phyloP scores from a whole-genome alignment of 495 filamentous ascomycete species.

The Daldinia decipiens region DNA sequence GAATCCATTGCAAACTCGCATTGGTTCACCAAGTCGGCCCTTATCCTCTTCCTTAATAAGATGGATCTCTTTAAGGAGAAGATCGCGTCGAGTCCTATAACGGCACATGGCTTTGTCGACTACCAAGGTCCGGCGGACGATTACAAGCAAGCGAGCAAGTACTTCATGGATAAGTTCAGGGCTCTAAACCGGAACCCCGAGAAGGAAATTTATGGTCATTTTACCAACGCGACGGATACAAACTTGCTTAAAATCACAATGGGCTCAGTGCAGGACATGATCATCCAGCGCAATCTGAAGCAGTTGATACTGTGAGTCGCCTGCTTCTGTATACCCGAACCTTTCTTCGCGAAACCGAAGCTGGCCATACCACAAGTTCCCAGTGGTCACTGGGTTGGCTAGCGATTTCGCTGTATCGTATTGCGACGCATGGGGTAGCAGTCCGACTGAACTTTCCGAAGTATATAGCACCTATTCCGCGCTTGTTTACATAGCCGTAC shows the following conservation, averaged over 20 bases:
- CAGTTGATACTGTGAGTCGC: conserved; percentile 85
- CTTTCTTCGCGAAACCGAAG: conserved; percentile 35
- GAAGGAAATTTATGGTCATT: conserved; percentile 93
- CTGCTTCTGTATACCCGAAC: conserved; percentile 39
- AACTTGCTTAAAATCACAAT: conserved; percentile 97
- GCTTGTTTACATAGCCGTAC: conserved; percentile 29
- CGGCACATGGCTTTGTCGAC: conserved; percentile 89
- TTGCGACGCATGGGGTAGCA: conserved; percentile 29
- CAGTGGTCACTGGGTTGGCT: conserved; percentile 37
- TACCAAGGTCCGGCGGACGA: conserved; percentile 69
- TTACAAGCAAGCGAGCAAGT: conserved; percentile 73
- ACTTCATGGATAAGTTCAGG: conserved; percentile 91
- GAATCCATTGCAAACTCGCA: conserved; percentile 97
- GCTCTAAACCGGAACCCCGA: conserved; percentile 84
- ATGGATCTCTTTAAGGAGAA: conserved; percentile 97
- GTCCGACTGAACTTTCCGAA: conserved; percentile 51
- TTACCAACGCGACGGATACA: conserved; percentile 94
- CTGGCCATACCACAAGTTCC: conserved; percentile 40
- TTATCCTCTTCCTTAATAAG: conserved; percentile 99
- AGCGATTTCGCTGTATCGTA: conserved; percentile 37
- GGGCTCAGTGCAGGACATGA: conserved; percentile 98
- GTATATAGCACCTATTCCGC: conserved; percentile 49
- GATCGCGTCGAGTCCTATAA: conserved; percentile 80
- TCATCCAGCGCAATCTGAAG: conserved; percentile 97
- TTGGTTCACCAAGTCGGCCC: conserved; percentile 95